Evolutionary conservation across 2,329 filamentous ascomycete genomes (phyloP), one percentile per base, ranked within the genome.

Genomic region (Colletotrichum shisoi): DNA sequence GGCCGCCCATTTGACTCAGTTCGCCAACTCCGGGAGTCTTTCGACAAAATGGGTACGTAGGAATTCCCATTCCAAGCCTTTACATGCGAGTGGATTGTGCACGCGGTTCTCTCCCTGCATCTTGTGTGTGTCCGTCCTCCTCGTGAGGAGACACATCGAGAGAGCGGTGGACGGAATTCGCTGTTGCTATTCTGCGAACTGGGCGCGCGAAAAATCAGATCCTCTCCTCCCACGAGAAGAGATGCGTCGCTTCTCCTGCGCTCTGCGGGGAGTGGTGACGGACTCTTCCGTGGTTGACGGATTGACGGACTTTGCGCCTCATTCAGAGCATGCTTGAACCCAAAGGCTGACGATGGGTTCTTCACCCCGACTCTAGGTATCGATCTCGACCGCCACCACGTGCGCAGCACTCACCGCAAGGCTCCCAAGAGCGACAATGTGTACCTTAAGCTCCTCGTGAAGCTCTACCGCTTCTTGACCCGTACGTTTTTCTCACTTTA

Each of bases 351-450:
- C 84, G 78, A 81, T 78, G 79, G 78, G 76, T 79, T 80, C 73
- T 78, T 72, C 76, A 60, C 65, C 64, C 73, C 78, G 74, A 75
- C 71, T 80, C 79, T 82, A 89, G 87, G 87, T 88, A 89, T 90
- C 82, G 88, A 90, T 88, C 84, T 90, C 77, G 84, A 89, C 81
- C 83, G 83, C 75, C 87, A 90, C 83, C 88, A 91, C 81, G 85
- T 88, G 78, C 86, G 86, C 79, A 82, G 79, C 79, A 89, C 87
- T 73, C 93, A 97, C 87, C 92, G 93, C 83, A 93, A 91, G 88
- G 93, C 92, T 75, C 92, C 94, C 79, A 97, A 97, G 91, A 96
- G 91, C 86, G 92, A 96, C 86, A 97, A 97, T 88, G 92, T 94
- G 79, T 97, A 97, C 85, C 87, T 97, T 76, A 94, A 94, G 88